Conservation (phyloP, 2,329 filamentous ascomycete species). For the Triangularia setosa region DNA sequence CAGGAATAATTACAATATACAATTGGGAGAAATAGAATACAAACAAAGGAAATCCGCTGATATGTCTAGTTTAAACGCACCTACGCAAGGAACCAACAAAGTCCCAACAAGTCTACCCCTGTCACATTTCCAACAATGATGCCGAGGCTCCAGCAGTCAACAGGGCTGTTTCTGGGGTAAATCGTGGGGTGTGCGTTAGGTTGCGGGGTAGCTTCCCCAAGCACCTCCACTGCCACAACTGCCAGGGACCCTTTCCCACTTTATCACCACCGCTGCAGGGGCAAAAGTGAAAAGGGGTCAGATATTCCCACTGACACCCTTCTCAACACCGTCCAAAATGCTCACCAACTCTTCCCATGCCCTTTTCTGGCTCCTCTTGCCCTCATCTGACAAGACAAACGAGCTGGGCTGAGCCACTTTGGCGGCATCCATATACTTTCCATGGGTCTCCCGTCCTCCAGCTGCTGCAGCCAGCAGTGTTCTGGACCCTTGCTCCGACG, state of each 20-base stretch:
- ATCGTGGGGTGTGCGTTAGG: not conserved
- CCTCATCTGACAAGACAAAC: slow-evolving; percentile 37
- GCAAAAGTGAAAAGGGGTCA: not conserved
- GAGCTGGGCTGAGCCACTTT: slow-evolving; percentile 28
- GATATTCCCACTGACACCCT: slow-evolving; percentile 26
- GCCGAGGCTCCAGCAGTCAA: slow-evolving; percentile 13
- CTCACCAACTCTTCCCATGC: slow-evolving; percentile 42
- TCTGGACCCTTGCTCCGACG: slow-evolving; percentile 18
- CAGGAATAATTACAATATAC: not conserved
- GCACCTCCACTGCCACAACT: not conserved
- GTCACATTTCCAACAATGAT: slow-evolving; percentile 1
- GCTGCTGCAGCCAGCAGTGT: slow-evolving; percentile 27
- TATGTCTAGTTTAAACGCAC: not conserved
- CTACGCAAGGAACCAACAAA: not conserved
- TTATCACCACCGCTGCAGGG: not conserved
- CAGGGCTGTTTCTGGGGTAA: slow-evolving; percentile 8
- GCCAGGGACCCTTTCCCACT: not conserved
- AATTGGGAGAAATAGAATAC: not conserved
- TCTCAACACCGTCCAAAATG: slow-evolving; percentile 41
- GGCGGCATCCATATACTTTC: slow-evolving; percentile 38
- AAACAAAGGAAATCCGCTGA: not conserved
- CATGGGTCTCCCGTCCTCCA: slow-evolving; percentile 34
- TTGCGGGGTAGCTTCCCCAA: slow-evolving; percentile 7
- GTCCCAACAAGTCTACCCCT: not conserved
- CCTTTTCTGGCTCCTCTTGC: slow-evolving; percentile 33